Base-by-base conservation (phyloP, 768 basidiomycete species). In the Naganishia kalamii region DNA sequence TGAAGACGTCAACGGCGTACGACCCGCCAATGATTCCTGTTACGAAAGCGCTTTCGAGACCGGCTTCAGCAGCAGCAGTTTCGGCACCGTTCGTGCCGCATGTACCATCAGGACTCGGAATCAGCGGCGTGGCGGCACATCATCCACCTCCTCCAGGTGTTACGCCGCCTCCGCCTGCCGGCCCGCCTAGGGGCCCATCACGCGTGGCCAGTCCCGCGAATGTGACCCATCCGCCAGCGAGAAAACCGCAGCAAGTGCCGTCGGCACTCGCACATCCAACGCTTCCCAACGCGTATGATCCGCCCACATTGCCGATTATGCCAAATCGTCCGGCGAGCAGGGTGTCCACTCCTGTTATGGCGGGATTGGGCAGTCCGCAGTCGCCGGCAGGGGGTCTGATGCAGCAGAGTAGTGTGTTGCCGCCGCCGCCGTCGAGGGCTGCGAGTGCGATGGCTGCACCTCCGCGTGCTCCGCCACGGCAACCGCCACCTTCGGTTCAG, bases 11-110 rank as follows among this genome's bases (percentile, higher is more conserved):
- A 15, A 87, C 88, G 69, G 88, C 88, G 1, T 89, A 88, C 70
- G 88, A 89, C 70, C 88, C 88, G 2, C 88, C 88, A 33, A 83
- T 89, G 65, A 84, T 84, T 41, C 81, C 85, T 0, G 54, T 76
- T 80, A 51, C 67, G 11, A 63, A 65, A 37, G 54, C 54, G 44
- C 30, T 60, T 27, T 30, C 35, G 33, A 64, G 57, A 51, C 48
- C 59, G 30, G 63, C 50, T 43, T 68, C 54, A 32, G 59, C 54
- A 32, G 57, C 48, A 35, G 57, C 48, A 13, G 63, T 57, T 10
- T 30, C 57, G 12, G 44, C 63, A 7, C 40, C 37, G n/a, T 64
- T 52, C 23, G 51, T 43, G n/a, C 35, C 66, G 11, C 46, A 27
- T 47, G 52, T 32, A 13, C 48, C 57, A 3, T 51, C 57, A 29